A percentile compares a stretch with the other conserved stretches of the same genome.
Conservation (phyloP, 2,329 filamentous ascomycete species). For the Claviceps humidiphila region DNA sequence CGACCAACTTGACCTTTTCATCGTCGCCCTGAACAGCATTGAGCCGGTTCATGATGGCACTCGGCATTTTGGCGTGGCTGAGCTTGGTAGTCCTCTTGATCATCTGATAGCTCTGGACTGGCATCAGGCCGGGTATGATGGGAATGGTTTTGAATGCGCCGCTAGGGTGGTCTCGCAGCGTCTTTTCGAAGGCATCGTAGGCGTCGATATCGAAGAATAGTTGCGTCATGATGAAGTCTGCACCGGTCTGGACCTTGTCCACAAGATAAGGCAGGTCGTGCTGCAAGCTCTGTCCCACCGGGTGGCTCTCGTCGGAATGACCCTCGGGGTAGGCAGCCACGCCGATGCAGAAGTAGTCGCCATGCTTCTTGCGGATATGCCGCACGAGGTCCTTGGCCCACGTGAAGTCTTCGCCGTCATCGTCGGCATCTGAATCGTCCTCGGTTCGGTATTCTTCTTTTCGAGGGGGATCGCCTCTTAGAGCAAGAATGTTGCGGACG, state of each 20-base stretch:
- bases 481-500: conserved; percentile 83
- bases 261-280: conserved; percentile 79
- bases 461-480: conserved; percentile 82
- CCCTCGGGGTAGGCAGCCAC: conserved; percentile 93
- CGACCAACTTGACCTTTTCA: conserved; percentile 65
- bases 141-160: conserved; percentile 75
- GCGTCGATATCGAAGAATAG: conserved; percentile 85
- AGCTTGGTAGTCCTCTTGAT: conserved; percentile 87
- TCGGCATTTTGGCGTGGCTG: conserved; percentile 74
- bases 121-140: conserved; percentile 93
- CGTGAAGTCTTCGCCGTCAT: conserved; percentile 63
- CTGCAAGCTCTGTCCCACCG: conserved; percentile 53
- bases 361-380: conserved; percentile 76
- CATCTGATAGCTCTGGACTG: conserved; percentile 94
- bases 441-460: conserved; percentile 70
- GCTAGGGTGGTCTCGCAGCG: conserved; percentile 66
- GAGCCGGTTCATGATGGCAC: conserved; percentile 53
- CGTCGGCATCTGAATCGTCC: conserved; percentile 37
- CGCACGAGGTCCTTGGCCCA: conserved; percentile 82
- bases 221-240: conserved; percentile 98
- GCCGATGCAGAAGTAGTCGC: conserved; percentile 92
- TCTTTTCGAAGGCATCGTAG: conserved; percentile 67
- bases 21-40: conserved; percentile 66
- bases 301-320: conserved; percentile 81
- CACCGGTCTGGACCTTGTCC: conserved; percentile 82